Percentiles rank a stretch among this genome's conserved stretches.
These are phyloP conservation scores for Ogataea glucozyma DNA, from an alignment of 805 yeast genomes.

Conservation along the genomic window DNA sequence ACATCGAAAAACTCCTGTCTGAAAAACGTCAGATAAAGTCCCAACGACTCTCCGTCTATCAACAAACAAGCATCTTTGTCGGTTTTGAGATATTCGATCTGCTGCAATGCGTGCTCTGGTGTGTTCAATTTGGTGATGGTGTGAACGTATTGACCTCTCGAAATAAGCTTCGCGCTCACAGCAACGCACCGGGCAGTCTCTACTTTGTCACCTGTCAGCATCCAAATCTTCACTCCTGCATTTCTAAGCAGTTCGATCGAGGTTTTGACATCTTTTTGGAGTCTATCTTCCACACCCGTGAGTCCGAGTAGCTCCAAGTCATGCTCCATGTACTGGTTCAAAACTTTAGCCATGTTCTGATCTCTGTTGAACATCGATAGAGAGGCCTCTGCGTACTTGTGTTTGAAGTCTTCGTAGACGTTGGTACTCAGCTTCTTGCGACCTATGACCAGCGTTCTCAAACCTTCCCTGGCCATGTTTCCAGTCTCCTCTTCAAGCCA, in stretches of 20 bases:
- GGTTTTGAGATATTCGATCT: constrained; percentile 68
- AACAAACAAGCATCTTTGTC: constrained; percentile 72
- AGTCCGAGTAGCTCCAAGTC: constrained; percentile 86
- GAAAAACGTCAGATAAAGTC: constrained; percentile 61
- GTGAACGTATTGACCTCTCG: constrained; percentile 93
- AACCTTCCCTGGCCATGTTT: constrained; percentile 97
- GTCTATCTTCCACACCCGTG: constrained; percentile 96
- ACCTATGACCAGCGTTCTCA: constrained; percentile 93
- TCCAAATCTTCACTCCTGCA: constrained; percentile 98
- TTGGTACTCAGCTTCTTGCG: constrained; percentile 63
- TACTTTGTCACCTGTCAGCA: constrained; percentile 98
- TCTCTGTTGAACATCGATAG: constrained; percentile 82
- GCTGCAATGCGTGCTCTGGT: constrained; percentile 67
- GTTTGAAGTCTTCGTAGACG: constrained; percentile 61
- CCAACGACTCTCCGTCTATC: constrained; percentile 92
- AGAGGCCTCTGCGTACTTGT: constrained; percentile 70
- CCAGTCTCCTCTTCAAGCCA: constrained; percentile 98
- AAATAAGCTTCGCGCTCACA: constrained; percentile 88
- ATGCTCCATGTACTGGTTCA: constrained; percentile 70
- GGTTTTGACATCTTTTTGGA: constrained; percentile 88
- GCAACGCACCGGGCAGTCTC: constrained; percentile 98
- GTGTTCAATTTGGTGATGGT: constrained; percentile 69
- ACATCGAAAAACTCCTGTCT: constrained; percentile 73
- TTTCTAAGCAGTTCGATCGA: constrained; percentile 90
- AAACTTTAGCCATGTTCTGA: constrained; percentile 62